Base-by-base conservation (phyloP, 2,329 filamentous ascomycete genomes). In the Ceratocystis huliohia region DNA sequence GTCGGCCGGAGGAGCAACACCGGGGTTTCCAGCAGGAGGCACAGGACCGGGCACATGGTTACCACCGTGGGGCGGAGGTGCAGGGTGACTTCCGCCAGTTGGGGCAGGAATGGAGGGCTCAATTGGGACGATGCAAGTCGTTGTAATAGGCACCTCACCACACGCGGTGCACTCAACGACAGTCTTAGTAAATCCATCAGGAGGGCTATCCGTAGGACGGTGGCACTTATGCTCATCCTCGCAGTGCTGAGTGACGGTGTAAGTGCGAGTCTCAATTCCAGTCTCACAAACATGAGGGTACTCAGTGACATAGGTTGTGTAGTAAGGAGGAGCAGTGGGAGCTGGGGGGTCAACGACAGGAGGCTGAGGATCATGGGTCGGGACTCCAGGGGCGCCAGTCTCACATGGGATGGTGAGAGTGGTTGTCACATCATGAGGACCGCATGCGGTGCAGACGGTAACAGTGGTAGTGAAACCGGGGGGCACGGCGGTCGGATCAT, bases 391-490 rank as follows among this genome's bases (percentile, higher is more conserved):
- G 25, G 61, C 25, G 3, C 10, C 45, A 37, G 59, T 68, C 37
- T 61, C 66, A 17, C 59, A 64, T 7, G 66, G 65, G 8, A 68
- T 64, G 5, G 62, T 68, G 53, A 68, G 59, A 8, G 64, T 63
- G 0, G 65, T 61, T 13, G 65, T 65, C 25, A 62, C 17, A 1
- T 50, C 50, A 1, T 50, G 44, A 30, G 44, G 48, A 15, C 53
- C 67, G 45, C 56, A 64, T 3, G 41, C 46, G 44, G 62, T 61
- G 65, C 67, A 59, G 6, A 65, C 57, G 1, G 53, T 59, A 22
- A 66, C 67, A 1, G 65, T 67, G 17, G 50, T 68, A 17, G 68
- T 69, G 65, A 69, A 68, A 22, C 68, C 68, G n/a, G 61, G 64
- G 10, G 66, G 66, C 20, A 67, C 61, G 8, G 33, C 66, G 0